Percentiles rank a stretch among this genome's conserved stretches.
Conservation (phyloP, 495 filamentous ascomycete species). For the Coniosporium apollinis region DNA sequence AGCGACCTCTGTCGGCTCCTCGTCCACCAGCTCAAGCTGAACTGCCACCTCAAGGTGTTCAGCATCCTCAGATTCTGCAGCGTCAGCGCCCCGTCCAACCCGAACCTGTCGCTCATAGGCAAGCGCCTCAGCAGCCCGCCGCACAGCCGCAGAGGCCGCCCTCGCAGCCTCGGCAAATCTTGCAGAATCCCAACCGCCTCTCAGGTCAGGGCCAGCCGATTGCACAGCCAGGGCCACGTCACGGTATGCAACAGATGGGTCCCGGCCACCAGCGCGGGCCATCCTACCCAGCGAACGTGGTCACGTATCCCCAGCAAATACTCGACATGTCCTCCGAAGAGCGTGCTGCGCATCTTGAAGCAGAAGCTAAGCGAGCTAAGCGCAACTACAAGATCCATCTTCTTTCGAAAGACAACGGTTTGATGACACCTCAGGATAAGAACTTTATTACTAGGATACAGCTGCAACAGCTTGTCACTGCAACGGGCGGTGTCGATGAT, state of each 20-base stretch:
- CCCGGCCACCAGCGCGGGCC: slow-evolving; percentile 19
- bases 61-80: slow-evolving; percentile 30
- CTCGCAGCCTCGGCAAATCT: slow-evolving; percentile 27
- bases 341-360: slow-evolving; percentile 61
- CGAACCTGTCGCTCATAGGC: slow-evolving; percentile 9
- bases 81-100: slow-evolving; percentile 26
- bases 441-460: slow-evolving; percentile 98
- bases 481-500: slow-evolving; percentile 72
- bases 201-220: slow-evolving; percentile 20
- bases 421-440: slow-evolving; percentile 99
- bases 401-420: slow-evolving; percentile 80
- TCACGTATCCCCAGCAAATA: slow-evolving; percentile 57
- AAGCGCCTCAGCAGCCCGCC: slow-evolving; percentile 13
- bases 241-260: slow-evolving; percentile 15
- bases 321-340: slow-evolving; percentile 61
- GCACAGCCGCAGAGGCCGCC: slow-evolving; percentile 26
- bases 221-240: slow-evolving; percentile 12
- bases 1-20: slow-evolving; percentile 5
- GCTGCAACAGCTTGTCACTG: slow-evolving; percentile 84
- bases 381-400: slow-evolving; percentile 96
- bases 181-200: slow-evolving; percentile 32
- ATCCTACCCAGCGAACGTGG: slow-evolving; percentile 30
- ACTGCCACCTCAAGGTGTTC: slow-evolving; percentile 12
- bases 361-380: slow-evolving; percentile 90
- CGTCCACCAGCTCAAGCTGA: slow-evolving; percentile 12